These are phyloP conservation scores for Cutaneotrichosporon sp. DNA, from an alignment of 1,284 basidiomycete species.

Conservation along the genomic window DNA sequence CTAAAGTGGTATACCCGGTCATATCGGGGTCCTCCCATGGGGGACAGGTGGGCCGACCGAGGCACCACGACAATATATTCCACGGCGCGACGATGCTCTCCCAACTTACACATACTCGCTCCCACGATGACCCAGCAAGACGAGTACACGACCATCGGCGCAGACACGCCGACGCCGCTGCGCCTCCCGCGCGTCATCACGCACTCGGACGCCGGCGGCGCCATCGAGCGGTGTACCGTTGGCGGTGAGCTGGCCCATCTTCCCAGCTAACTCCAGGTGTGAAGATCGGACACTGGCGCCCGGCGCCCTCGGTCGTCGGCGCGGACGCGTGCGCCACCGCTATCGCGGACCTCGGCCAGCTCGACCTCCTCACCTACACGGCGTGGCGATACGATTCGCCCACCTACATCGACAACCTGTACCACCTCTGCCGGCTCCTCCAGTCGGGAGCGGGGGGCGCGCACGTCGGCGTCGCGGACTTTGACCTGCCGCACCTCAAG, in stretches of 20 bases:
- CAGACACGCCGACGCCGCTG: neutral
- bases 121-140: neutral
- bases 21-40: too few relatives aligned
- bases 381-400: constrained; percentile 5
- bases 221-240: neutral
- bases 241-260: neutral
- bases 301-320: neutral
- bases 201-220: neutral
- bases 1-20: neutral
- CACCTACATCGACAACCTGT: constrained; percentile 10
- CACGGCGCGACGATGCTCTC: neutral
- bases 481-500: constrained; percentile 27
- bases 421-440: constrained; percentile 4
- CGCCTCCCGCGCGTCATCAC: neutral
- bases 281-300: constrained; percentile 3
- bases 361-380: constrained; percentile 7
- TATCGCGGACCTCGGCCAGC: neutral
- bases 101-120: neutral
- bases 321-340: constrained; percentile 1
- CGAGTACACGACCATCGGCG: neutral
- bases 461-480: constrained; percentile 26
- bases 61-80: neutral
- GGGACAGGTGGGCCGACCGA: neutral
- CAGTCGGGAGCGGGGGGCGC: neutral
- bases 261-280: neutral